A percentile compares a stretch with the other conserved stretches of the same genome.
Evolutionary conservation across 73 alveolate species (phyloP).

Genomic region (Paramecium bursaria): DNA sequence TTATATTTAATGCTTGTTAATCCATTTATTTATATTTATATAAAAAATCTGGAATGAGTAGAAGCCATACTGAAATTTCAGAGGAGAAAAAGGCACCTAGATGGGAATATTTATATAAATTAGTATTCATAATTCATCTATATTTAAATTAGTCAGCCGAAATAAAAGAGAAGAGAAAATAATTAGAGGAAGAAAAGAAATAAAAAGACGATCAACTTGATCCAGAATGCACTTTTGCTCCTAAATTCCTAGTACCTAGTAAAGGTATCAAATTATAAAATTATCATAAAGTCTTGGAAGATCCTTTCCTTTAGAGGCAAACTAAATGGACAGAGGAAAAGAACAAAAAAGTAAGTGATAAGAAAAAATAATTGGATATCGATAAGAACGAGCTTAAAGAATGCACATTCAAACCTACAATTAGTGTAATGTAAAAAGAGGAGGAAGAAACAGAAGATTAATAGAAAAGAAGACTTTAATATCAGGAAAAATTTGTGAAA

Average conservation of each 20-base stretch:
- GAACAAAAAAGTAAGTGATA: background rate
- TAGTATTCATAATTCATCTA: background rate
- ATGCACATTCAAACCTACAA: conserved; percentile 31
- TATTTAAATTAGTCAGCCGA: conserved; percentile 3
- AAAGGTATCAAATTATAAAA: background rate
- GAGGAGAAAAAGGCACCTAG: conserved; percentile 17
- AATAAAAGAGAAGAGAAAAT: background rate
- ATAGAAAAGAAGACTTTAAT: background rate
- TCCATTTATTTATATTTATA: background rate
- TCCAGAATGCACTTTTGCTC: conserved; percentile 59
- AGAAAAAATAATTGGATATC: background rate
- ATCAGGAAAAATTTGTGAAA: conserved; percentile 6
- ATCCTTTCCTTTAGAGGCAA: conserved; percentile 35
- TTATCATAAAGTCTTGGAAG: background rate
- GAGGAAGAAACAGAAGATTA: background rate
- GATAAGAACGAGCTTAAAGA: conserved; percentile 1
- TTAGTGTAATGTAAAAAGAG: background rate
- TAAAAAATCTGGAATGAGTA: background rate
- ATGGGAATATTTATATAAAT: conserved; percentile 36
- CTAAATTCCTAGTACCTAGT: background rate
- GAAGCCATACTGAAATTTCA: background rate
- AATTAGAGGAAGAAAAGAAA: background rate
- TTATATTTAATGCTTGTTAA: conserved; percentile 9
- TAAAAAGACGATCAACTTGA: conserved; percentile 24
- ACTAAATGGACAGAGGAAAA: conserved; percentile 25